Base-by-base conservation (phyloP, 2,329 filamentous ascomycete genomes). In the Basipetospora sp. region DNA sequence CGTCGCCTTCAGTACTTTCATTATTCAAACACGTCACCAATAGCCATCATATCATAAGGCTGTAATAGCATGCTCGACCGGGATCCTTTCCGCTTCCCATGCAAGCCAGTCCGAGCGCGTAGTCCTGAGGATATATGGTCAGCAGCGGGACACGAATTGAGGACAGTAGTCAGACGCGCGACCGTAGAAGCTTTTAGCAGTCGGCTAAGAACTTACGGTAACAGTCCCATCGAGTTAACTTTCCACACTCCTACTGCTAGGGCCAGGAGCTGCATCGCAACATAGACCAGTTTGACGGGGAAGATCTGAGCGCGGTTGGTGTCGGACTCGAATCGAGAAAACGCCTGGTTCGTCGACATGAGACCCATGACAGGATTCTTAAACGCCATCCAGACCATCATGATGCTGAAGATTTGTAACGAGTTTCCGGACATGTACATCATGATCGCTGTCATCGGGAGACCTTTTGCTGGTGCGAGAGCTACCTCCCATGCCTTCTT, bases 361-460 rank as follows among this genome's bases (percentile, higher is more conserved):
- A 96, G 64, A 25, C 87, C 90, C 58, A 84, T 74, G 43, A 98
- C 71, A 8, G 90, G 90, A 47, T 83, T 92, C 68, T 96, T 96
- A 71, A 98, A 98, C 32, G 93, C 78, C 81, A 94, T 96, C 52
- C 88, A 87, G 14, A 96, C 88, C 87, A 96, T 98, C 85, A 96
- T 96, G 61, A 98, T 96, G 60, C 82, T 92, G 67, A 98, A 98
- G 47, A 98, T 96, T 57, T 98, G 90, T 33, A 98, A 74, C 43
- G 84, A 86, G 64, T 96, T 98, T 52, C 90, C 90, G 22, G 88
- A 92, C 90, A 98, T 98, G 71, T 98, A 98, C 86, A 96, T 96
- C 78, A 94, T 94, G 57, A 98, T 88, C 45, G 80, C 87, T 41
- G 92, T 96, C 90, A 98, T 98, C 41, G 90, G 90, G 33, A 98